phyloP scores from a whole-genome alignment of 1,139 yeast species.

The Suhomyces anneliseae region DNA sequence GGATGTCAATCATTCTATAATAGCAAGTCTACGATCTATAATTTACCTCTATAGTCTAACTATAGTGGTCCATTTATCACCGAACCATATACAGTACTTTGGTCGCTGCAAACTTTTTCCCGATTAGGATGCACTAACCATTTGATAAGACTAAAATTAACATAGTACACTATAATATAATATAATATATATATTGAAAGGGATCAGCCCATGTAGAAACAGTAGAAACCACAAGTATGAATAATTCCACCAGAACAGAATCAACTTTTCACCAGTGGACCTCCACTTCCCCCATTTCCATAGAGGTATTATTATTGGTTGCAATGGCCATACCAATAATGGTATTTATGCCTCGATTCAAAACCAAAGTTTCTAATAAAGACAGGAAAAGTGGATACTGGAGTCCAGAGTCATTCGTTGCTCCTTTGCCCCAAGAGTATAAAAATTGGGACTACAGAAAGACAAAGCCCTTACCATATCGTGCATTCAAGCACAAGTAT shows the following conservation, averaged over 20 bases:
- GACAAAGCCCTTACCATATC: slow-evolving; percentile 58
- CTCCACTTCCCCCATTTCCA: slow-evolving; percentile 3
- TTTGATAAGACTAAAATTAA: slow-evolving; percentile 1
- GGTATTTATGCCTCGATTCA: background rate
- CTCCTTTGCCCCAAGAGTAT: slow-evolving; percentile 51
- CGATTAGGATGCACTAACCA: slow-evolving; percentile 15
- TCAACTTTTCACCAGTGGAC: background rate
- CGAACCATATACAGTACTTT: background rate
- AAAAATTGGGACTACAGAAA: slow-evolving; percentile 50
- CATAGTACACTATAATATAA: no score
- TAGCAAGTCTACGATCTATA: no score
- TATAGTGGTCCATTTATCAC: background rate
- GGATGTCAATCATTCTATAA: no score
- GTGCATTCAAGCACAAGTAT: slow-evolving; percentile 63
- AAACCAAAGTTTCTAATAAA: slow-evolving; percentile 19
- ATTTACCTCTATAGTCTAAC: no score
- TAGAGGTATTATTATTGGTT: slow-evolving; percentile 6
- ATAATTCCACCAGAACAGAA: background rate
- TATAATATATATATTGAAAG: background rate
- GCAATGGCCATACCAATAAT: background rate
- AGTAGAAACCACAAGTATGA: background rate
- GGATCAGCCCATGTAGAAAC: slow-evolving; percentile 1
- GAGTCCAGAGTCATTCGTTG: slow-evolving; percentile 50
- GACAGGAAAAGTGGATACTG: slow-evolving; percentile 46
- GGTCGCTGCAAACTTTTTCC: slow-evolving; percentile 14